Percentiles rank a stretch among this genome's conserved stretches.
These are phyloP conservation scores for Aleurites moluccanus DNA, from an alignment of 441 rosid genomes.

Conservation along the genomic window DNA sequence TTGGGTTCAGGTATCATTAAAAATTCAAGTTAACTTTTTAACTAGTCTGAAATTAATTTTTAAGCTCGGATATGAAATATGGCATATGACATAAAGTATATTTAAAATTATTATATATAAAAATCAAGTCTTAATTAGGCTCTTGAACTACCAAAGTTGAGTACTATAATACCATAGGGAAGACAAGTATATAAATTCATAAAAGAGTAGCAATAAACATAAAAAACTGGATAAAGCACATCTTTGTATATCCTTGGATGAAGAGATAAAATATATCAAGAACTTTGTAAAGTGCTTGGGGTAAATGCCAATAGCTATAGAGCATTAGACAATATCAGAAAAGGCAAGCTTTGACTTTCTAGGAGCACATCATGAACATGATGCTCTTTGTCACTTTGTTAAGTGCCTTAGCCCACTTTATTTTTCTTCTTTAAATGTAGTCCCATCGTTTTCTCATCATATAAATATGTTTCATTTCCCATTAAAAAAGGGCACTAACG, in stretches of 20 bases:
- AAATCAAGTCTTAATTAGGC: no score
- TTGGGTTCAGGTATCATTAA: no score
- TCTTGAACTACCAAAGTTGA: neutral
- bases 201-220: slow-evolving; percentile 3
- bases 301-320: slow-evolving; percentile 20
- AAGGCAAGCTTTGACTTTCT: slow-evolving; percentile 26
- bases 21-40: no score
- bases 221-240: neutral
- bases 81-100: no score
- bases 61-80: no score
- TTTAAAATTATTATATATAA: no score
- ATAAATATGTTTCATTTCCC: slow-evolving; percentile 9
- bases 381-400: slow-evolving; percentile 23
- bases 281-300: slow-evolving; percentile 18
- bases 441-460: slow-evolving; percentile 26
- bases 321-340: slow-evolving; percentile 20
- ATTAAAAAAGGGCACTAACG: slow-evolving; percentile 15
- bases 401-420: slow-evolving; percentile 37
- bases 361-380: slow-evolving; percentile 11
- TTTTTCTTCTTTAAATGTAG: slow-evolving; percentile 17
- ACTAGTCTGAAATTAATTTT: no score
- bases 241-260: neutral
- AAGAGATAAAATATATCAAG: slow-evolving; percentile 18
- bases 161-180: neutral
- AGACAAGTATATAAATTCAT: slow-evolving; percentile 1